Percentiles rank a stretch among this genome's conserved stretches.
These are phyloP conservation scores for Gossypium raimondii DNA, from an alignment of 345 rosid species.

Conservation along the genomic window DNA sequence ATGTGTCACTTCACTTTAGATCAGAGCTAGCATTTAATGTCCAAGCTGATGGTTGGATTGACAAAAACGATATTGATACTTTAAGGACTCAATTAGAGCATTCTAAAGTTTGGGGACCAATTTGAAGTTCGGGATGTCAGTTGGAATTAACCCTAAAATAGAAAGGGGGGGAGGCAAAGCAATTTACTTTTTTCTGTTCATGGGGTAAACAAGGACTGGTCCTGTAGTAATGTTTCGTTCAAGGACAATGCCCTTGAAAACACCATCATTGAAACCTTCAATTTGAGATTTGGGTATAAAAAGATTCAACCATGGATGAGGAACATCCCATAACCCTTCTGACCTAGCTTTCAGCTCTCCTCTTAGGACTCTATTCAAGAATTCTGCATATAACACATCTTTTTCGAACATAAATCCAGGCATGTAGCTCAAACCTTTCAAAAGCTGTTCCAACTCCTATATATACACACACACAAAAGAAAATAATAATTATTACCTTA, in stretches of 20 bases:
- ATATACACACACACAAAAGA: not conserved
- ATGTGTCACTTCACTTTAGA: not conserved
- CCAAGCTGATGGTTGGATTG: not conserved
- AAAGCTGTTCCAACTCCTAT: conserved; percentile 37
- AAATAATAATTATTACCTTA: not conserved
- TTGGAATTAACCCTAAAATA: not conserved
- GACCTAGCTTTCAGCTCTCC: conserved; percentile 62
- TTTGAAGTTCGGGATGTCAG: no score
- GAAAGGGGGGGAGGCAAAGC: not conserved
- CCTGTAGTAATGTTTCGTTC: conserved; percentile 60
- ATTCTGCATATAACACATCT: conserved; percentile 49
- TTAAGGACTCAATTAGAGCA: not conserved
- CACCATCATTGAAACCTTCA: conserved; percentile 56
- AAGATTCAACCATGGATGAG: conserved; percentile 95
- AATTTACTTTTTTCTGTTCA: conserved; percentile 63
- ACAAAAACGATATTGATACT: not conserved
- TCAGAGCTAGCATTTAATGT: not conserved
- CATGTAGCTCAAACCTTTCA: conserved; percentile 27
- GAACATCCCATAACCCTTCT: conserved; percentile 83
- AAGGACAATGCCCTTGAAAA: conserved; percentile 62
- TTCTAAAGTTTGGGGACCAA: not conserved
- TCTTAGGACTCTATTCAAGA: conserved; percentile 67
- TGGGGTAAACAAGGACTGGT: conserved; percentile 71
- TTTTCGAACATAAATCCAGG: conserved; percentile 37
- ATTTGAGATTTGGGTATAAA: conserved; percentile 74